phyloP scores from a whole-genome alignment of 805 yeast species.

The Ogataea allantospora region DNA sequence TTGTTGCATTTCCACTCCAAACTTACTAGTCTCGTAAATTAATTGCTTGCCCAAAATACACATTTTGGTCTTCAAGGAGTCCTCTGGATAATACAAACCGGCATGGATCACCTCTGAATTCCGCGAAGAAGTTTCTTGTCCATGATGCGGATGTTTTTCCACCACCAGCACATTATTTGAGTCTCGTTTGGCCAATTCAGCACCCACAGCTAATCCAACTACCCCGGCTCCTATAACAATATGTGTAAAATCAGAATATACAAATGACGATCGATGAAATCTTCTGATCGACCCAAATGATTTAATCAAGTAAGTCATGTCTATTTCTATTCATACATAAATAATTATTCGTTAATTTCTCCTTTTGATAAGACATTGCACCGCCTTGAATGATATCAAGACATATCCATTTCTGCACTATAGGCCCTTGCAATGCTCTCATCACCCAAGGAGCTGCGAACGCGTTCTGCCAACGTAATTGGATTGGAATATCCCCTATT shows the following conservation, averaged over 20 bases:
- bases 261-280: constrained; percentile 2
- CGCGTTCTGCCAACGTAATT: constrained; percentile 27
- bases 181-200: constrained; percentile 53
- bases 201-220: constrained; percentile 79
- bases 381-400: too few relatives aligned
- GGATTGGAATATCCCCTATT: constrained; percentile 30
- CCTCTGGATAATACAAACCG: constrained; percentile 76
- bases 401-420: constrained; percentile 14
- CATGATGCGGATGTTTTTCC: constrained; percentile 65
- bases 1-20: constrained; percentile 54
- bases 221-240: constrained; percentile 75
- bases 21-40: constrained; percentile 50
- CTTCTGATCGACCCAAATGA: background rate
- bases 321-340: constrained; percentile 1
- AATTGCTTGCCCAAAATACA: constrained; percentile 75
- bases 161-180: constrained; percentile 55
- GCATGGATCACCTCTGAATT: constrained; percentile 94
- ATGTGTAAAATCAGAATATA: constrained; percentile 15
- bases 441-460: constrained; percentile 25
- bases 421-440: constrained; percentile 21
- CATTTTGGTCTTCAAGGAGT: constrained; percentile 61
- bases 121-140: constrained; percentile 82
- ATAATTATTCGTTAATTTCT: background rate
- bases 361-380: too few relatives aligned
- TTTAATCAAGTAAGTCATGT: background rate